Evolutionary conservation across 169 alveolate genomes (phyloP), one percentile per base, ranked within the genome.

Genomic region (Plasmodium vivax): DNA sequence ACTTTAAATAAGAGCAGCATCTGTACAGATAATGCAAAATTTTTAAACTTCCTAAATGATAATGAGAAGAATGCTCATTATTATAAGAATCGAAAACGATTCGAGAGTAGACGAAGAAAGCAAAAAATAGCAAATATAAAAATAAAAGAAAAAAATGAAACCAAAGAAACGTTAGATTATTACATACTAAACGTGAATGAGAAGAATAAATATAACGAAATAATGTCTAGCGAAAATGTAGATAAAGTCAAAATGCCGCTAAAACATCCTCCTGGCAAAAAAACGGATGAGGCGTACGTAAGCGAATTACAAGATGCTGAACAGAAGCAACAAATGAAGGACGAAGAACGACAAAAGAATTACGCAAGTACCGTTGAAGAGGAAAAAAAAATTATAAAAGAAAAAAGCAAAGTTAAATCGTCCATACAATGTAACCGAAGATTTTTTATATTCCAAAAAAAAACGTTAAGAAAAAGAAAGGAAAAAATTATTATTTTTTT

Each of bases 401-500:
- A 72, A 34, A 71, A 72, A 81, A 58, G 34, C 36, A 92, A 58
- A 92, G 27, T 71, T 82, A 62, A 81, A 90, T 45, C 36, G 19
- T 41, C 62, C 9, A 8, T 54, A 23, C 23, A 12, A 19, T 23
- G 51, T 10, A 92, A 43, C 19, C 68, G 92, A 45, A 81, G 75
- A 90, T 90, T n/a, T 56, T 51, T 71, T 30, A 16, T 92, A 71
- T 72, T 82, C 8, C 83, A 77, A n/a, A 56, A 80, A 80, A 90
- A 90, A 80, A 54, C 72, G 27, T 58, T 54, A 80, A 90, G 90
- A 36, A 92, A 82, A 74, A 82, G 80, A 82, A 92, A 92, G 84
- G 92, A 92, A 73, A 92, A 92, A 92, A 92, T 92, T 82, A 92
- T 92, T 30, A 92, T 92, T 68, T 92, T 92, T 92, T 72, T 92